Conservation (phyloP, 1,284 basidiomycete genomes). For the Paramarasmius palmivorus region DNA sequence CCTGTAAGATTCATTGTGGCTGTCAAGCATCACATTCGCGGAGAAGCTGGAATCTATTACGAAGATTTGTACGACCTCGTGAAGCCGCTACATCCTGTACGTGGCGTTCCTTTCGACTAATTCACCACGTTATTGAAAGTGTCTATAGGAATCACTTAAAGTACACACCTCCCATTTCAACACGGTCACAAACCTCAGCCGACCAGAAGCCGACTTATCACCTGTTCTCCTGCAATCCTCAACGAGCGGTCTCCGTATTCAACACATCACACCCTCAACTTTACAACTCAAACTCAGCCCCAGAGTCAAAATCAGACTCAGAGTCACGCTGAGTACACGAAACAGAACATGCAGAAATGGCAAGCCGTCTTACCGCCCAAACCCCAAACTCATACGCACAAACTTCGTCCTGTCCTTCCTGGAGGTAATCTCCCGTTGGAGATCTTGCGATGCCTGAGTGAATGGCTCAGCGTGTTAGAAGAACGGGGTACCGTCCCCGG, state of each 20-base stretch:
- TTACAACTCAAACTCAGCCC: no score
- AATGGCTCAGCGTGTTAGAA: constrained; percentile 59
- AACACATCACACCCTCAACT: no score
- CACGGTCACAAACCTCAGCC: not conserved
- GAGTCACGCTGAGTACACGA: not conserved
- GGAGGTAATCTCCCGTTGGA: constrained; percentile 49
- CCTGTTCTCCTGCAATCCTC: not conserved
- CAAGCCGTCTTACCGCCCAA: not conserved
- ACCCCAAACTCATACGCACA: not conserved
- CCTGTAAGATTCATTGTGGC: constrained; percentile 61
- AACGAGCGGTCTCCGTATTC: not conserved
- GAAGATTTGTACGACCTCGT: constrained; percentile 58
- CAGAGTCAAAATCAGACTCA: no score
- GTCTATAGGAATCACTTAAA: not conserved
- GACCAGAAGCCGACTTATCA: not conserved
- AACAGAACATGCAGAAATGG: not conserved
- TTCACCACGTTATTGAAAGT: not conserved
- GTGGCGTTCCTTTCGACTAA: constrained; percentile 8
- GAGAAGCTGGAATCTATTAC: constrained; percentile 59
- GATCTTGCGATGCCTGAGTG: constrained; percentile 51
- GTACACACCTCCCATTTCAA: not conserved
- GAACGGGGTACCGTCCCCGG: constrained; percentile 54
- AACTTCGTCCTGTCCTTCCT: not conserved
- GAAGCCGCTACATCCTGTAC: constrained; percentile 41
- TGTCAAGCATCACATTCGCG: constrained; percentile 64